Evolutionary conservation across 495 filamentous ascomycete species (phyloP), one percentile per base, ranked within the genome.

Genomic region (Penicillium argentinense): DNA sequence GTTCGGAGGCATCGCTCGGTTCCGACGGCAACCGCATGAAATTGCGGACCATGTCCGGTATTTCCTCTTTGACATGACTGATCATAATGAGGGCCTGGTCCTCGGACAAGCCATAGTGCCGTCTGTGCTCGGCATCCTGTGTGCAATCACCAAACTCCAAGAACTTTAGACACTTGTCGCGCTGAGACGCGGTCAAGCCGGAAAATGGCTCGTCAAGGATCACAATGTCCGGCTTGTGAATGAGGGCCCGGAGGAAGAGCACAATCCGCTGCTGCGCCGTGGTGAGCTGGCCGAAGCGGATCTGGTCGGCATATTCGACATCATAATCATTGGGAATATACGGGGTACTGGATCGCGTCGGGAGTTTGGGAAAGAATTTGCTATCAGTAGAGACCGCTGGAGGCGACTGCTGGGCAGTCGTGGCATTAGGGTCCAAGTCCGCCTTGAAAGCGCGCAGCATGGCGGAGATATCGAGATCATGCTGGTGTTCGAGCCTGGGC

Each of bases 131-230:
- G 17, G 38, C 9, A 8, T 2, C 11, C 1, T 14, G 23, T 28
- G 52, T 86, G 78, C n/a, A n/a, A n/a, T n/a, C n/a, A 3, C 86
- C 86, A 13, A 72, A 56, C 13, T 81, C 79, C 8, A 98, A 77
- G 58, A 96, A 93, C 0, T 80, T 62, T 42, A 91, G 72, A 53
- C 91, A 96, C 54, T 88, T 91, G 56, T 95, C 85, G 11, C 90
- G 77, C n/a, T 93, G 79, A 0, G 72, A 74, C 28, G 85, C 82
- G 47, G 91, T 83, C 82, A 98, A 89, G 21, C 92, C 91, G 33
- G 87, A 89, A 56, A 96, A 95, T 0, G 93, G 83, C 66, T 98
- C 93, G 56, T 97, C 93, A 2, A 97, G 79, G 27, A 98, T 87
- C 23, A 97, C 76, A 32, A 98, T 78, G 48, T 97, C 92, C 0